Evolutionary conservation across 2,329 filamentous ascomycete species (phyloP).

Genomic region (Apiospora koreana): DNA sequence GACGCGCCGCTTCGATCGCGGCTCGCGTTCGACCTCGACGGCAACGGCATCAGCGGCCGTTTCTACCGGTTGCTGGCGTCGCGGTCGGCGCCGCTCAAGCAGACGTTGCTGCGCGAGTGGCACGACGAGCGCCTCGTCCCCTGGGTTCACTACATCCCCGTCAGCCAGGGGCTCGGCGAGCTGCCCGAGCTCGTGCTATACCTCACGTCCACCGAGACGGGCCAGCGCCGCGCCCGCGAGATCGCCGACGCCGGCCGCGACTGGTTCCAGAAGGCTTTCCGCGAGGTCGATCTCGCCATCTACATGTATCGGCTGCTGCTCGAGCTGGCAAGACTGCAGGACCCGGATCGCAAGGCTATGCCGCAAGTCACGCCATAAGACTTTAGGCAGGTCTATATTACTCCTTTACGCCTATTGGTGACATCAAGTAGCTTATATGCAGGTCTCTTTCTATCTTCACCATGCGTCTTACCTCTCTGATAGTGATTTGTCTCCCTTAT

Average conservation of each 20-base stretch:
- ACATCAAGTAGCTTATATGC: neutral
- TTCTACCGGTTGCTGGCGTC: constrained; percentile 53
- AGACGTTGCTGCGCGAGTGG: constrained; percentile 57
- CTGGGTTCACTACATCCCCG: constrained; percentile 59
- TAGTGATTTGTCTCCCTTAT: neutral
- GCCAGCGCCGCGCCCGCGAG: constrained; percentile 46
- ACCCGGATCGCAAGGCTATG: constrained; percentile 24
- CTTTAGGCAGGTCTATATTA: neutral
- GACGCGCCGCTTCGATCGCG: constrained; percentile 39
- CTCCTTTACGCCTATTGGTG: neutral
- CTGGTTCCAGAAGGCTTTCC: constrained; percentile 55
- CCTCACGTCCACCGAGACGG: constrained; percentile 45
- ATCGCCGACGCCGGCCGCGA: constrained; percentile 55
- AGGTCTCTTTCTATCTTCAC: neutral
- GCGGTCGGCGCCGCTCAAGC: constrained; percentile 49
- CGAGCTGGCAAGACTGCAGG: constrained; percentile 50
- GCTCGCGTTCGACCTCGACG: constrained; percentile 55
- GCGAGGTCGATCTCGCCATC: constrained; percentile 59
- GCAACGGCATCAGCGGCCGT: constrained; percentile 56
- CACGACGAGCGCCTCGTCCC: constrained; percentile 57
- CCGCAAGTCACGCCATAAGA: neutral
- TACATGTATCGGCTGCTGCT: constrained; percentile 64
- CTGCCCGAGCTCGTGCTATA: constrained; percentile 52
- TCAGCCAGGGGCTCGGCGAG: constrained; percentile 51
- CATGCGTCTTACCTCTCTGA: neutral